phyloP scores from a whole-genome alignment of 495 filamentous ascomycete species.

The Geoglossum glabrum region DNA sequence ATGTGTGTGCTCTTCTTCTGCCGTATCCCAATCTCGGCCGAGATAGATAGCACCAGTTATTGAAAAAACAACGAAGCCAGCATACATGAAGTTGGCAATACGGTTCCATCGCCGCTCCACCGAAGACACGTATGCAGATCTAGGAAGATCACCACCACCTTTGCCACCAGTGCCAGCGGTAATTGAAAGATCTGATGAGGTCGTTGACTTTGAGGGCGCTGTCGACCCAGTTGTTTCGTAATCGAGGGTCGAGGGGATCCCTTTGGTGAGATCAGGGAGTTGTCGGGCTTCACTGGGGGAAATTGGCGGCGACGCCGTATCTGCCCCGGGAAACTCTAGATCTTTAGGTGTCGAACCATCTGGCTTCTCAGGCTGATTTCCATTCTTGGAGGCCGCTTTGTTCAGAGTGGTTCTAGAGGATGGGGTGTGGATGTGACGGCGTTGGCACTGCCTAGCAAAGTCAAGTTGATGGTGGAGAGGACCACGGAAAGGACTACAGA shows the following conservation, averaged over 20 bases:
- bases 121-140: conserved; percentile 76
- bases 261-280: conserved; percentile 75
- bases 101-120: conserved; percentile 57
- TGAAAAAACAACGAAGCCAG: conserved; percentile 26
- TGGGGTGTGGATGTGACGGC: too few relatives aligned
- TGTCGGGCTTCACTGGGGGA: conserved; percentile 17
- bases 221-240: conserved; percentile 36
- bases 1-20: conserved; percentile 43
- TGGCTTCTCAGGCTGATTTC: background rate
- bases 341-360: background rate
- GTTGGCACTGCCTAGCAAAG: too few relatives aligned
- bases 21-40: conserved; percentile 70
- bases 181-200: conserved; percentile 25
- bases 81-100: conserved; percentile 48
- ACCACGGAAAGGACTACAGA: too few relatives aligned
- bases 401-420: background rate
- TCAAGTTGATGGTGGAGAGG: too few relatives aligned
- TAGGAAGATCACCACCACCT: conserved; percentile 43
- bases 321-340: conserved; percentile 23
- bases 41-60: conserved; percentile 41
- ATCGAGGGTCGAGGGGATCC: conserved; percentile 78
- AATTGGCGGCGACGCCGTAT: conserved; percentile 21
- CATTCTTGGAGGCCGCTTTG: background rate
- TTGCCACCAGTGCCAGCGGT: conserved; percentile 29
- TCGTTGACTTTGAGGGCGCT: conserved; percentile 17